Conservation (phyloP, 345 rosid genomes). For the Brassica juncea region DNA sequence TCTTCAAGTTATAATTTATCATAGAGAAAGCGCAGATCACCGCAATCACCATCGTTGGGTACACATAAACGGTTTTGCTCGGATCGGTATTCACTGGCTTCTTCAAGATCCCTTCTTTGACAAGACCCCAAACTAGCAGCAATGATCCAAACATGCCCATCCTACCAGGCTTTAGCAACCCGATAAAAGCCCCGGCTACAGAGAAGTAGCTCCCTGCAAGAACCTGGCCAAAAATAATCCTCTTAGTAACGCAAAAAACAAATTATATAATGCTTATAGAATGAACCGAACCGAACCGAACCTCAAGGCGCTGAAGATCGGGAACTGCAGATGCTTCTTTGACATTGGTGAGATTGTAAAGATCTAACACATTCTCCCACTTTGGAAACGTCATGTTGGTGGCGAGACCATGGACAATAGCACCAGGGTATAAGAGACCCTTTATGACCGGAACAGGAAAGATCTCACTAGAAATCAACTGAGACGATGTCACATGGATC, state of each 20-base stretch:
- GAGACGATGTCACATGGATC: slow-evolving; percentile 89
- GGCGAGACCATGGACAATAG: slow-evolving; percentile 60
- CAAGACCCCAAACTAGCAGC: slow-evolving; percentile 82
- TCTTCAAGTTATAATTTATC: slow-evolving; percentile 79
- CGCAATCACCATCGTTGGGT: slow-evolving; percentile 80
- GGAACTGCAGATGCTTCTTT: slow-evolving; percentile 76
- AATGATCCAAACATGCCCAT: slow-evolving; percentile 96
- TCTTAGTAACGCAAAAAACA: neutral
- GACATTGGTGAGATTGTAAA: slow-evolving; percentile 67
- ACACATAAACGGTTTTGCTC: slow-evolving; percentile 60
- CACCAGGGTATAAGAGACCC: slow-evolving; percentile 88
- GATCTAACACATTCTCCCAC: slow-evolving; percentile 68
- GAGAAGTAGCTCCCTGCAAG: slow-evolving; percentile 94
- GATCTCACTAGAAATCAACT: slow-evolving; percentile 88
- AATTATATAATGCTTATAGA: neutral
- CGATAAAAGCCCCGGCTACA: slow-evolving; percentile 86
- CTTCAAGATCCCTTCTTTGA: slow-evolving; percentile 85
- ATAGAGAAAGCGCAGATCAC: slow-evolving; percentile 80
- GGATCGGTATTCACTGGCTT: slow-evolving; percentile 79
- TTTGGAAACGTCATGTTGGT: slow-evolving; percentile 65
- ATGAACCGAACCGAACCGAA: slow-evolving; percentile 18
- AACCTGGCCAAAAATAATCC: slow-evolving; percentile 51
- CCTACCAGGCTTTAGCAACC: slow-evolving; percentile 82
- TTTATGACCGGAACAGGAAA: slow-evolving; percentile 81
- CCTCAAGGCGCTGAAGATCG: slow-evolving; percentile 96